Evolutionary conservation across 163 green algal species (phyloP).

Genomic region (Volvox carteri): DNA sequence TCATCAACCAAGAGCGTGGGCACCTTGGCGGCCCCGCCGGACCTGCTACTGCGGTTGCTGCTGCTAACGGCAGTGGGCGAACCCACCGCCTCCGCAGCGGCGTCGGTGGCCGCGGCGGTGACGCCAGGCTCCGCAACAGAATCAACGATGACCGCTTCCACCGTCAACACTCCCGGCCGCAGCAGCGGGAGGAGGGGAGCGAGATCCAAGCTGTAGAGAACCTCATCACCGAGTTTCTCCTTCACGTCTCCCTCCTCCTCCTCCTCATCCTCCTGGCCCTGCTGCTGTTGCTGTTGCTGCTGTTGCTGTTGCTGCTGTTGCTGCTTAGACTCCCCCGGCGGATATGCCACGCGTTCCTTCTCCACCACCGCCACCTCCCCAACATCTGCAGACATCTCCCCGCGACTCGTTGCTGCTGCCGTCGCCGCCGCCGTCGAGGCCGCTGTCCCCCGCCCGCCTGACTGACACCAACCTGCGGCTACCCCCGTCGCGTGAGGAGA

Average conservation of each 20-base stretch:
- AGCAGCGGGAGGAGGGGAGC: not conserved
- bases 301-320: too few species aligned
- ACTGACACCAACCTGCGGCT: too few species aligned
- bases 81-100: too few species aligned
- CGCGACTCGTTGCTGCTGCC: not conserved
- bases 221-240: not conserved
- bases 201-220: not conserved
- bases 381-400: not conserved
- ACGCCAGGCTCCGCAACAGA: not conserved
- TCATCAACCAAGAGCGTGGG: conserved; percentile 30
- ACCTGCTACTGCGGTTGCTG: too few species aligned
- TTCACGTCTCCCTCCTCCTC: not conserved
- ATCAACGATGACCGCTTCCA: not conserved
- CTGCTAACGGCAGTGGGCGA: too few species aligned
- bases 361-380: not conserved
- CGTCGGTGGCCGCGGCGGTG: not conserved
- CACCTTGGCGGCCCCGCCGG: not conserved
- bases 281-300: too few species aligned
- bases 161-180: not conserved
- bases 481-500: too few species aligned
- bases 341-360: too few species aligned
- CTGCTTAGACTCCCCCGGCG: too few species aligned
- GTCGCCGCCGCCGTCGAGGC: too few species aligned
- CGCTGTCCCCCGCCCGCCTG: too few species aligned
- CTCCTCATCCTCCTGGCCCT: not conserved